phyloP scores from a whole-genome alignment of 805 yeast genomes.

The Wickerhamomyces rabaulensis region DNA sequence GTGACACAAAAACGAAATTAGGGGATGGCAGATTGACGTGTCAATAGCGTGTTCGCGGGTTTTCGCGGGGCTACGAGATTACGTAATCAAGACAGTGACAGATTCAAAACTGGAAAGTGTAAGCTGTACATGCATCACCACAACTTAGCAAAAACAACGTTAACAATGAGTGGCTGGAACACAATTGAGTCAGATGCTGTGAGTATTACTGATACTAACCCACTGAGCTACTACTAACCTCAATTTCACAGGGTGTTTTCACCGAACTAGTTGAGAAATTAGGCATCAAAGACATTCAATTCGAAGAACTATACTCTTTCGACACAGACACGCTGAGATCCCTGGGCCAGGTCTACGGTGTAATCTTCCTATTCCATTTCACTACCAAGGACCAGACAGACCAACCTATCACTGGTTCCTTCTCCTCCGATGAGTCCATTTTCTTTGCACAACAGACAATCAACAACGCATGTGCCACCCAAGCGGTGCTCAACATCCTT shows the following conservation, averaged over 20 bases:
- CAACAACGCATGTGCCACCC: slow-evolving; percentile 72
- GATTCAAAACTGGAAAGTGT: too few species aligned
- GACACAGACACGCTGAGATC: slow-evolving; percentile 37
- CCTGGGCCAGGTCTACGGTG: slow-evolving; percentile 47
- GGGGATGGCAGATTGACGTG: neutral
- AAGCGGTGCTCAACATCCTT: slow-evolving; percentile 56
- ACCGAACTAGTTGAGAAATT: slow-evolving; percentile 55
- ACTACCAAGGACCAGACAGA: slow-evolving; percentile 32
- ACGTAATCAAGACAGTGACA: neutral
- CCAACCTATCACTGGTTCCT: slow-evolving; percentile 40
- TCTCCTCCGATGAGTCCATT: slow-evolving; percentile 30
- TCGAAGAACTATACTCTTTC: slow-evolving; percentile 52
- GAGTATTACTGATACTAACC: neutral
- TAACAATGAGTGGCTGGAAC: slow-evolving; percentile 43
- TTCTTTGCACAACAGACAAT: slow-evolving; percentile 62
- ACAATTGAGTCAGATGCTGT: slow-evolving; percentile 64
- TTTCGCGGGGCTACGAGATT: too few species aligned
- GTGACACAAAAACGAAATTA: too few species aligned
- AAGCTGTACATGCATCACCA: too few species aligned
- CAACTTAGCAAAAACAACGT: too few species aligned
- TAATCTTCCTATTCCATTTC: slow-evolving; percentile 59
- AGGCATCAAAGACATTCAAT: slow-evolving; percentile 46
- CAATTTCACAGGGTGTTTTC: slow-evolving; percentile 44
- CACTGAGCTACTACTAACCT: neutral
- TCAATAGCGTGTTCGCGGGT: neutral